phyloP scores from a whole-genome alignment of 2,329 filamentous ascomycete species.

The Fusarium agapanthi region DNA sequence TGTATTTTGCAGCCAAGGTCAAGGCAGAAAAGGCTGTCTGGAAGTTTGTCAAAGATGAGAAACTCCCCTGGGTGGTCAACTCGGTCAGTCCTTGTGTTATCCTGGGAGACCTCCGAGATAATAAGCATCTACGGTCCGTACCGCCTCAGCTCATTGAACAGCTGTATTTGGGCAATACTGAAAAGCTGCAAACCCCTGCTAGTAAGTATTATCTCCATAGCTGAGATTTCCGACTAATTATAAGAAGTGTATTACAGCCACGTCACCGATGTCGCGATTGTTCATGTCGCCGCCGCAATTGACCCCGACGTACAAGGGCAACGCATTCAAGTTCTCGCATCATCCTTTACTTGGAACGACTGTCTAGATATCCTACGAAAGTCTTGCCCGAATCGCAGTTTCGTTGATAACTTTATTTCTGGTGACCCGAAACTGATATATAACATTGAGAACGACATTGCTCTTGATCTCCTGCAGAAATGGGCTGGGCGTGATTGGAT shows the following conservation, averaged over 20 bases:
- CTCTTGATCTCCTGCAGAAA: slow-evolving; percentile 11
- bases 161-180: slow-evolving; percentile 18
- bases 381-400: slow-evolving; percentile 2
- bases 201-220: background rate
- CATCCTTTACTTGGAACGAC: slow-evolving; percentile 25
- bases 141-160: slow-evolving; percentile 27
- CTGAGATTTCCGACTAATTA: background rate
- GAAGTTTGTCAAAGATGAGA: slow-evolving; percentile 25
- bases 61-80: slow-evolving; percentile 23
- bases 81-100: slow-evolving; percentile 32
- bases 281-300: slow-evolving; percentile 22
- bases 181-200: slow-evolving; percentile 1
- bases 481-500: slow-evolving; percentile 30
- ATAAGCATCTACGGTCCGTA: slow-evolving; percentile 29
- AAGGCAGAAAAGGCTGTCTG: slow-evolving; percentile 30
- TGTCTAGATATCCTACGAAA: slow-evolving; percentile 16
- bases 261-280: slow-evolving; percentile 20
- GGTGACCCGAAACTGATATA: slow-evolving; percentile 10
- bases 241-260: slow-evolving; percentile 25
- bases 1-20: slow-evolving; percentile 22
- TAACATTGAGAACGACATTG: slow-evolving; percentile 20
- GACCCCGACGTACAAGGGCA: slow-evolving; percentile 3
- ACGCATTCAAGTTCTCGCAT: slow-evolving; percentile 22
- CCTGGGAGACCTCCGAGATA: slow-evolving; percentile 10
- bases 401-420: slow-evolving; percentile 18